Conservation (phyloP, 2,329 filamentous ascomycete genomes). For the Xylariaceae sp. region DNA sequence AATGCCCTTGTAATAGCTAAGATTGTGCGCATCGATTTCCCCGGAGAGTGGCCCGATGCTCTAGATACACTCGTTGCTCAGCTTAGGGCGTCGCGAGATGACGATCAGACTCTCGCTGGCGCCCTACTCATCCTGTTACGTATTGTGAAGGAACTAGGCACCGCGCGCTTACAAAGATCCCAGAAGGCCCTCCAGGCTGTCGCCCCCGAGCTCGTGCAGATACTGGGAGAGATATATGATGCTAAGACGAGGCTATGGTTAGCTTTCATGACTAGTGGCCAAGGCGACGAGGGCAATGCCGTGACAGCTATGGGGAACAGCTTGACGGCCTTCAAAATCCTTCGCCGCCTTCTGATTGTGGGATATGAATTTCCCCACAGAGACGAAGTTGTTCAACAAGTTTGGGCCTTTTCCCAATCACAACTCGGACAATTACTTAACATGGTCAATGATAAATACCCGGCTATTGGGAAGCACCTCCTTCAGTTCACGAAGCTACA, state of each 20-base stretch:
- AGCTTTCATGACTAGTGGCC: constrained; percentile 62
- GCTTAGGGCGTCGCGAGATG: constrained; percentile 64
- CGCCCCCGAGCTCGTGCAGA: constrained; percentile 82
- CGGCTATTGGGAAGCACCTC: constrained; percentile 77
- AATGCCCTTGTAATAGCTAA: constrained; percentile 90
- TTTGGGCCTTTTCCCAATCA: constrained; percentile 80
- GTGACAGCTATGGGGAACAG: constrained; percentile 76
- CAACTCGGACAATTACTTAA: constrained; percentile 80
- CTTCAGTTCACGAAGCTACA: constrained; percentile 93
- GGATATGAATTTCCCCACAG: constrained; percentile 86
- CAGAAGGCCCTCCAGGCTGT: constrained; percentile 78
- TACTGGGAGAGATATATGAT: constrained; percentile 80
- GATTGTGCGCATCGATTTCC: constrained; percentile 88
- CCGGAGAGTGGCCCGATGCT: constrained; percentile 78
- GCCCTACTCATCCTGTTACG: constrained; percentile 80
- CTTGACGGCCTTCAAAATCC: constrained; percentile 76
- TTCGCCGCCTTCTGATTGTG: constrained; percentile 78
- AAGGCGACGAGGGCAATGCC: constrained; percentile 64
- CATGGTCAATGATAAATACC: constrained; percentile 51
- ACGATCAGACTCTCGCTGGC: constrained; percentile 71
- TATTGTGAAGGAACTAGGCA: constrained; percentile 88
- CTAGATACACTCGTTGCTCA: constrained; percentile 67
- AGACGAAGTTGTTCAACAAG: constrained; percentile 75
- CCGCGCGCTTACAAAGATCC: constrained; percentile 76
- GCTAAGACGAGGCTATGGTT: constrained; percentile 75